Conservation (phyloP, 257 asterid species). For the Lavandula angustifolia region DNA sequence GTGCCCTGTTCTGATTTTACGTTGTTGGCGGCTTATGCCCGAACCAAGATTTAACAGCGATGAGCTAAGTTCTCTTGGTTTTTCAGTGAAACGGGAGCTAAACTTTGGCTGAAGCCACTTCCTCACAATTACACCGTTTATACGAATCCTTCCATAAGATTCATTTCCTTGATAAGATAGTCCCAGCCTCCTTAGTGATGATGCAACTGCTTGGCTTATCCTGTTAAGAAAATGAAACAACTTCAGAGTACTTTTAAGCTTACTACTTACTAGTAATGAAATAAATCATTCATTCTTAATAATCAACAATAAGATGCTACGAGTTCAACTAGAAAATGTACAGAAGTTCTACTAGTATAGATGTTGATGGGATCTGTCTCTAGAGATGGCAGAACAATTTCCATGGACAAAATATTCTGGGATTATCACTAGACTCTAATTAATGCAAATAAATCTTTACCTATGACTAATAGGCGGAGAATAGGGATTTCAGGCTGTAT, state of each 20-base stretch:
- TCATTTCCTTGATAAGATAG: constrained; percentile 75
- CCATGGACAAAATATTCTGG: constrained; percentile 9
- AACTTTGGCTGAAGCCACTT: constrained; percentile 91
- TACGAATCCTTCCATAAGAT: constrained; percentile 80
- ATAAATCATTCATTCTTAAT: neutral
- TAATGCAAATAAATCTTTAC: constrained; percentile 6
- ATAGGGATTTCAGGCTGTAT: constrained; percentile 2
- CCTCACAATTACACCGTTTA: constrained; percentile 67
- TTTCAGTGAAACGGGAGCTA: constrained; percentile 51
- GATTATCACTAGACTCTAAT: neutral
- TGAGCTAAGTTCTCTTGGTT: constrained; percentile 39
- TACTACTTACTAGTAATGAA: constrained; percentile 13
- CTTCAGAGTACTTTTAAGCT: constrained; percentile 20
- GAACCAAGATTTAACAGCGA: constrained; percentile 59
- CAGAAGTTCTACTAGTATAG: constrained; percentile 7
- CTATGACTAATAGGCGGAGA: constrained; percentile 6
- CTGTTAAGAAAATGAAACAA: constrained; percentile 51
- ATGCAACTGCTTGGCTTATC: constrained; percentile 74
- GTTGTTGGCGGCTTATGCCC: constrained; percentile 73
- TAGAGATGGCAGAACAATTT: constrained; percentile 1
- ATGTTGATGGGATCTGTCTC: constrained; percentile 12
- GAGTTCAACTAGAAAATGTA: constrained; percentile 1
- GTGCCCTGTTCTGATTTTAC: constrained; percentile 71
- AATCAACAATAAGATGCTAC: constrained; percentile 21
- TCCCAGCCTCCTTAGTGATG: constrained; percentile 82